Conservation (phyloP, 225 moss, liverwort and hornwort species). For the Antitrichia curtipendula region DNA sequence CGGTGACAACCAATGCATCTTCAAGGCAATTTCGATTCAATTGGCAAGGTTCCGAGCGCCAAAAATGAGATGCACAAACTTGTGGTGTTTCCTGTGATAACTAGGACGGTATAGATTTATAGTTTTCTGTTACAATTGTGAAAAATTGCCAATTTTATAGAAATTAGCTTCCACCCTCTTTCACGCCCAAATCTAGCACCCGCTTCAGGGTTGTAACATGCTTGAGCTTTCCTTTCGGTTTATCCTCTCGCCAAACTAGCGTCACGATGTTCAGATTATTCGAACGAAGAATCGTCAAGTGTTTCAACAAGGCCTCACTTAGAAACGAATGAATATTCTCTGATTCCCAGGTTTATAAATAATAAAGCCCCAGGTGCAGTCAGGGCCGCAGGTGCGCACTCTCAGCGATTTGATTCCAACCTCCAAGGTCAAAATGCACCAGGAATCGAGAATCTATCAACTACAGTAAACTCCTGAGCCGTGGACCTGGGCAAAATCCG, state of each 20-base stretch:
- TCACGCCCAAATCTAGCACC: not conserved
- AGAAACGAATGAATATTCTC: not conserved
- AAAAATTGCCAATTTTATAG: not conserved
- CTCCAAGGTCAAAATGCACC: not conserved
- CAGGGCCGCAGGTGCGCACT: not conserved
- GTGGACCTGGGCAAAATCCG: not conserved
- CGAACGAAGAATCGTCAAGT: not conserved
- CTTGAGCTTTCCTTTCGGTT: not conserved
- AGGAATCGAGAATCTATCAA: not conserved
- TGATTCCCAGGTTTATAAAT: not conserved
- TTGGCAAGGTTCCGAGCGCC: not conserved
- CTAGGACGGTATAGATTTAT: not conserved
- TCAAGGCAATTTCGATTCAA: not conserved
- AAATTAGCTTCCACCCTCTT: not conserved
- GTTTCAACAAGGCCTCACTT: not conserved
- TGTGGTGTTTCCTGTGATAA: not conserved
- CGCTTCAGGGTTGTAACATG: not conserved
- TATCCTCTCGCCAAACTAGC: no score
- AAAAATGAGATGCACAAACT: not conserved
- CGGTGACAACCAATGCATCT: not conserved
- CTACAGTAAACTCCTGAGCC: not conserved
- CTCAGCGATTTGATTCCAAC: not conserved
- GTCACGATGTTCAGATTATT: not conserved
- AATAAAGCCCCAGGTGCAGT: not conserved
- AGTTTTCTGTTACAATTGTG: not conserved